phyloP scores from a whole-genome alignment of 345 rosid genomes.

The Syzygium aromaticum region DNA sequence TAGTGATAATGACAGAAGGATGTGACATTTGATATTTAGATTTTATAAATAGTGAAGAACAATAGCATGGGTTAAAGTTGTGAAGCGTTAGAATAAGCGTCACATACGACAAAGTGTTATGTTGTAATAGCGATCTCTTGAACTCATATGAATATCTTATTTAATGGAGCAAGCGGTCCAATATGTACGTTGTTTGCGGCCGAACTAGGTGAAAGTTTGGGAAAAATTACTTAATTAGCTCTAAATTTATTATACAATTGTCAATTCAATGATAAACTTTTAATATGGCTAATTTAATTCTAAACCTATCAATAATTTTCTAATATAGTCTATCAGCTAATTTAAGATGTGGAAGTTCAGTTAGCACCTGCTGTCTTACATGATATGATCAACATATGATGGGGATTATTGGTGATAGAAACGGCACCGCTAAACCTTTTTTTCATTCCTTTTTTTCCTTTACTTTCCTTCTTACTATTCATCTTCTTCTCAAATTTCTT shows the following conservation, averaged over 20 bases:
- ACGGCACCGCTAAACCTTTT: too few species aligned
- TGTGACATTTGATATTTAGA: neutral
- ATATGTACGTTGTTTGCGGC: neutral
- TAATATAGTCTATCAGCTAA: neutral
- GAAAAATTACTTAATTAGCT: neutral
- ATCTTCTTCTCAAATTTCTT: too few species aligned
- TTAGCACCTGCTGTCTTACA: neutral
- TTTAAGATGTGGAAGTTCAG: neutral
- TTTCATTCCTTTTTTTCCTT: too few species aligned
- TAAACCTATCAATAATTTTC: neutral
- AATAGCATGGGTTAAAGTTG: neutral
- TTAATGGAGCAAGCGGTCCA: neutral
- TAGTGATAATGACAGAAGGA: neutral
- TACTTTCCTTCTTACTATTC: too few species aligned
- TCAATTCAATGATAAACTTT: neutral
- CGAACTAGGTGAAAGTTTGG: neutral
- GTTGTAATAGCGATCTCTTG: neutral
- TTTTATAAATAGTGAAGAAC: neutral
- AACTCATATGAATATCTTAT: neutral
- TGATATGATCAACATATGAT: neutral
- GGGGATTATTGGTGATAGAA: neutral
- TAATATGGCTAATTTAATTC: neutral
- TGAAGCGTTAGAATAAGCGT: neutral
- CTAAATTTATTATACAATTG: neutral
- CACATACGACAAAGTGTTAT: neutral